A percentile compares a stretch with the other conserved stretches of the same genome.
Evolutionary conservation across 176 grass and related monocot species (phyloP).

Genomic region (Musa beccarii): DNA sequence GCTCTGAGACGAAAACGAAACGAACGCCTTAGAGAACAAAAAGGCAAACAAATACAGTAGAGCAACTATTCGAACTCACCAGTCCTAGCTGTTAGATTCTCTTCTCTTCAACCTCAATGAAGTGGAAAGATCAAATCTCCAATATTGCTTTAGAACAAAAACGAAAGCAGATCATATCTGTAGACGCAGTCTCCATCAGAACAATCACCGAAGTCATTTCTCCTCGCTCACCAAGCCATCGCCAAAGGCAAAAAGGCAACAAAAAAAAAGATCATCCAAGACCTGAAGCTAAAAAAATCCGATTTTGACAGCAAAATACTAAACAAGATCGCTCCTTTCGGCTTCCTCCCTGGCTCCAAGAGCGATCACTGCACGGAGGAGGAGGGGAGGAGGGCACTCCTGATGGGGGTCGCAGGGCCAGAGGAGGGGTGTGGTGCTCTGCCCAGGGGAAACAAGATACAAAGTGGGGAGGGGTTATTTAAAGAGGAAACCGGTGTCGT

Average conservation of each 20-base stretch:
- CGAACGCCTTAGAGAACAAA: background rate
- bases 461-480: background rate
- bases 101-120: background rate
- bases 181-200: background rate
- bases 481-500: background rate
- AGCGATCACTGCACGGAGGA: background rate
- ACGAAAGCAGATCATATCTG: background rate
- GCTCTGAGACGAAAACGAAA: background rate
- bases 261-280: background rate
- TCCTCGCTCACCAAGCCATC: background rate
- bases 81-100: background rate
- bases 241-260: background rate
- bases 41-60: background rate
- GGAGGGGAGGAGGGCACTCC: background rate
- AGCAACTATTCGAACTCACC: background rate
- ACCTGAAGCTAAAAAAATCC: background rate
- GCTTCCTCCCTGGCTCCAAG: background rate
- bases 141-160: background rate
- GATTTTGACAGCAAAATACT: slow-evolving; percentile 7
- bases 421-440: background rate
- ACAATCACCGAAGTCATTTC: background rate
- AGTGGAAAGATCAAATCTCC: background rate
- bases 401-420: background rate
- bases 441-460: background rate
- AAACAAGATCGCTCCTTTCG: slow-evolving; percentile 5